Base-by-base conservation (phyloP, 225 moss, liverwort and hornwort genomes). In the Neckera pumila region DNA sequence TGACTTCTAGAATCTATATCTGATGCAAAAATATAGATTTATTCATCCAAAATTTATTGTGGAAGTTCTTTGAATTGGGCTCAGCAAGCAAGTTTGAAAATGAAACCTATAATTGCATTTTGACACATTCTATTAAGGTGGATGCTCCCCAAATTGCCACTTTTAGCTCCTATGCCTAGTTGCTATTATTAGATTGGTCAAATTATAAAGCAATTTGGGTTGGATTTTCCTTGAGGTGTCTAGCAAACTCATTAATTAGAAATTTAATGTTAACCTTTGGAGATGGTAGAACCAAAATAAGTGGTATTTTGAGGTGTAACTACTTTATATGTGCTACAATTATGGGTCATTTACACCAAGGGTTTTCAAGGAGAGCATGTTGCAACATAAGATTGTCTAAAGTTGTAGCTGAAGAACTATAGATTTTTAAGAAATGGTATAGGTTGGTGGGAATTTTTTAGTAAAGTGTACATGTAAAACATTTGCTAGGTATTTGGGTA, bases 351-450 rank as follows among this genome's bases (percentile, higher is more conserved):
- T 54, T 36, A 54, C 6, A 23, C 0, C 0, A 3, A 0, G 1
- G 0, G 1, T 8, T 20, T 76, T 34, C 8, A 51, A 51, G 1
- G 49, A 76, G 11, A 76, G 21, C 0, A 1, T 51, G 0, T 0
- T n/a, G 0, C 56, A n/a, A 34, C 1, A 76, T 9, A 51, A 16
- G 11, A 11, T 56, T 56, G 11, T 53, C 0, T 0, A n/a, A 36
- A 15, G 1, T 78, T 76, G 13, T 51, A 51, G 25, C 7, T 26
- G 23, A 56, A 0, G 6, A n/a, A 26, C 7, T n/a, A 54, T 16
- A 26, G 8, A 25, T 6, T 56, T 36, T 11, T 10, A 2, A 3
- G 2, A 5, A 25, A 56, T 78, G 17, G 4, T n/a, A 25, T 17
- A 27, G 2, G 57, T 57, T n/a, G 26, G 17, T 56, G 11, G 7